Evolutionary conservation across 2,329 filamentous ascomycete species (phyloP), one percentile per base, ranked within the genome.

Genomic region (Neonectria sp.): DNA sequence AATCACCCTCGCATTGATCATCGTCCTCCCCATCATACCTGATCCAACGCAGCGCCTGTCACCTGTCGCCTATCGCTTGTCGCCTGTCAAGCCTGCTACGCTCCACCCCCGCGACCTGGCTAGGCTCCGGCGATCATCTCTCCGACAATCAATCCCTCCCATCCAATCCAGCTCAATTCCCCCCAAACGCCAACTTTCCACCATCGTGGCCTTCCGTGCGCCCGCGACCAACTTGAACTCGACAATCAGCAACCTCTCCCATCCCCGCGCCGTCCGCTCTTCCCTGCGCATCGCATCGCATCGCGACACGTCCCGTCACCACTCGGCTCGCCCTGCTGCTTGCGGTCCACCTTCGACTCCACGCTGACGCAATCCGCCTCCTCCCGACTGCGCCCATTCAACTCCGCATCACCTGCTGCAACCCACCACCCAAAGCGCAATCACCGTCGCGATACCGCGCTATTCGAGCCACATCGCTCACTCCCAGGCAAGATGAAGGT

Each of bases 401-500:
- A 60, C 68, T 49, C 60, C 67, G 68, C 58, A 46, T 48, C 69
- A 68, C 35, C 66, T 60, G 55, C 55, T 37, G 46, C 58, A 7
- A 37, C 21, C 29, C 60, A 33, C 27, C 59, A 65, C 64, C 43
- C 52, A 60, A 49, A 68, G 60, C 70, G 51, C 53, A 59, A 64
- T 35, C 56, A 55, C 55, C 40, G 25, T 55, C 37, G 46, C 48
- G 59, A 46, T 52, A 61, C 58, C 53, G 45, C 61, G 51, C 46
- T 25, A 51, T 21, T 37, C 52, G 43, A 59, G 45, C 35, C 17
- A 48, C 29, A 55, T 55, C 61, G 40, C 55, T 60, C 53, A 56
- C 49, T 45, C 48, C 25, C 60, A 62, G 68, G 55, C 71, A 80
- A 75, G 33, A 83, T 83, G 82, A 83, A 83, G 78, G 81, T 81